These are phyloP conservation scores for Candolleomyces eurysporus DNA, from an alignment of 768 basidiomycete genomes.

Conservation along the genomic window DNA sequence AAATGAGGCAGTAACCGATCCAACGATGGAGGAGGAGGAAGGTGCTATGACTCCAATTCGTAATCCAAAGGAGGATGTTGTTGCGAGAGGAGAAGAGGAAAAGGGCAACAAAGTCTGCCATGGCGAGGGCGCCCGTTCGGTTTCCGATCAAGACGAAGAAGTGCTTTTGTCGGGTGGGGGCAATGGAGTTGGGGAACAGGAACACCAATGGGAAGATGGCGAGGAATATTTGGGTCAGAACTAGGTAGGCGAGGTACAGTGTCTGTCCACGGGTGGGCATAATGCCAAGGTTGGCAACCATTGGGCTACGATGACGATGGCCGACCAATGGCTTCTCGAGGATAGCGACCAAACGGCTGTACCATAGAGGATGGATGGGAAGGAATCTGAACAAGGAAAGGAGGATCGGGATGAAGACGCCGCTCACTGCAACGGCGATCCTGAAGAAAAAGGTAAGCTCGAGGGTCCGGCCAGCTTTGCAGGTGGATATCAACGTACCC, in stretches of 20 bases:
- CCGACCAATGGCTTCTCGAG: conserved; percentile 9
- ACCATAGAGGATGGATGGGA: conserved; percentile 9
- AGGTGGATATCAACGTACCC: neutral
- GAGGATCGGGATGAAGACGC: conserved; percentile 6
- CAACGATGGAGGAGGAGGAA: conserved; percentile 13
- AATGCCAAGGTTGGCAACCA: conserved; percentile 1
- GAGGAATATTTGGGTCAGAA: conserved; percentile 9
- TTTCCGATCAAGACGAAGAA: conserved; percentile 6
- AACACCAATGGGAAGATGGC: conserved; percentile 7
- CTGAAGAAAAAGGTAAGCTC: neutral
- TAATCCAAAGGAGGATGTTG: conserved; percentile 12
- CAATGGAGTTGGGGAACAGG: conserved; percentile 8
- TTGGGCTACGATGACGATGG: conserved; percentile 4
- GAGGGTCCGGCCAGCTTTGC: neutral
- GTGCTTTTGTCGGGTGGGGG: neutral
- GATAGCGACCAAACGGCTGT: conserved; percentile 5
- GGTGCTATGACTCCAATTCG: conserved; percentile 13
- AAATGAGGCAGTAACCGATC: conserved; percentile 10
- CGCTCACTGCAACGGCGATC: conserved; percentile 8
- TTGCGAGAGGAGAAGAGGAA: conserved; percentile 14
- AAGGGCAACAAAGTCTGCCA: conserved; percentile 11
- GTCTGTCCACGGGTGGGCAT: conserved; percentile 12
- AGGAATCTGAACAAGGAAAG: conserved; percentile 10
- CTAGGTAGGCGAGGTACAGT: conserved; percentile 9
- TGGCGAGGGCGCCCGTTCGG: conserved; percentile 6